Evolutionary conservation across 1,139 yeast species (phyloP).

Genomic region (Candida labiduridarum): DNA sequence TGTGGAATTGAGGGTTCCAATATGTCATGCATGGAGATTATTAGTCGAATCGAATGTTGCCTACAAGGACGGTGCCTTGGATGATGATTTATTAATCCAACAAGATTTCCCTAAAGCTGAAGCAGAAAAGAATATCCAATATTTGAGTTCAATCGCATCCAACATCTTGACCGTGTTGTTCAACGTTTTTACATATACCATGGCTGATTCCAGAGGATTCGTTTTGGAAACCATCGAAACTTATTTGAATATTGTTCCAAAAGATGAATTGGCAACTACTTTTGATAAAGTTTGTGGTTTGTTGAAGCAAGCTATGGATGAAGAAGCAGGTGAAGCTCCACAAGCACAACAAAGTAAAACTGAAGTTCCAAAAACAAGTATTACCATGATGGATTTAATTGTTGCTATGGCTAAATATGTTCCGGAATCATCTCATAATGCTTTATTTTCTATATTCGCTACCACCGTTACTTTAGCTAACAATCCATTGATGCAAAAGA

Average conservation of each 20-base stretch:
- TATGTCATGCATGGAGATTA: slow-evolving; percentile 79
- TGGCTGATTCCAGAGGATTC: slow-evolving; percentile 80
- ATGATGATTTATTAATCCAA: slow-evolving; percentile 58
- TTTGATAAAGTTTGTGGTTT: slow-evolving; percentile 86
- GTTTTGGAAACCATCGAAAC: slow-evolving; percentile 85
- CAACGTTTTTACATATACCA: slow-evolving; percentile 86
- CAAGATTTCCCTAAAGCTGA: slow-evolving; percentile 61
- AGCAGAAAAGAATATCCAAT: slow-evolving; percentile 60
- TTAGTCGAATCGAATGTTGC: slow-evolving; percentile 77
- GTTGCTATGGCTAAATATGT: slow-evolving; percentile 86
- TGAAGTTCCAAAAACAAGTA: slow-evolving; percentile 56
- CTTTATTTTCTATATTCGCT: slow-evolving; percentile 77
- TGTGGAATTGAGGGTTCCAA: slow-evolving; percentile 71
- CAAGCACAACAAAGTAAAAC: slow-evolving; percentile 27
- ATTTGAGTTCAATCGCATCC: slow-evolving; percentile 64
- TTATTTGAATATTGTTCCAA: slow-evolving; percentile 70
- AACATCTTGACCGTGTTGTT: slow-evolving; percentile 85
- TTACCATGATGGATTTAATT: slow-evolving; percentile 88
- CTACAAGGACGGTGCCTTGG: slow-evolving; percentile 61
- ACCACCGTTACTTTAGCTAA: slow-evolving; percentile 56
- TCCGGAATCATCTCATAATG: slow-evolving; percentile 68
- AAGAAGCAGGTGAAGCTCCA: slow-evolving; percentile 41
- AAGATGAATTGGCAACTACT: slow-evolving; percentile 67
- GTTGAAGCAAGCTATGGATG: slow-evolving; percentile 74
- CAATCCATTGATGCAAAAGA: slow-evolving; percentile 79